Conservation (phyloP, 2,329 filamentous ascomycete species). For the Aspergillus thermomutatus region DNA sequence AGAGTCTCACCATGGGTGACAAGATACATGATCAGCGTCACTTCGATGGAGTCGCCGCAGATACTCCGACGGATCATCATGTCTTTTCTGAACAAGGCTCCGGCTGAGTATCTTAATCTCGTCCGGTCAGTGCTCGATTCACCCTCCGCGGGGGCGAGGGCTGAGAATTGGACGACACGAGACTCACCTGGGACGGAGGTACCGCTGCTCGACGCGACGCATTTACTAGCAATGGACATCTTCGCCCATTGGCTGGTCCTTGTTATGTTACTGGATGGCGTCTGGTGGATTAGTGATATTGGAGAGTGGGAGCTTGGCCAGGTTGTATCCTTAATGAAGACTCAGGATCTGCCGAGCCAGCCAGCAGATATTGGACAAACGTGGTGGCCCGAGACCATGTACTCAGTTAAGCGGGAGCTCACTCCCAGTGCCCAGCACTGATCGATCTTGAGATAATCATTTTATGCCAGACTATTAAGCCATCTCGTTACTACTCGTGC, state of each 20-base stretch:
- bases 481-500: background rate
- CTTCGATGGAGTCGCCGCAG: slow-evolving; percentile 30
- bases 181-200: background rate
- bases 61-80: slow-evolving; percentile 38
- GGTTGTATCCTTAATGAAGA: slow-evolving; percentile 19
- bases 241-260: slow-evolving; percentile 34
- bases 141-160: background rate
- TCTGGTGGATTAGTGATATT: slow-evolving; percentile 35
- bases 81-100: slow-evolving; percentile 42
- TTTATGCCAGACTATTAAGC: background rate
- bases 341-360: slow-evolving; percentile 6
- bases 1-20: slow-evolving; percentile 36
- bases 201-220: slow-evolving; percentile 5
- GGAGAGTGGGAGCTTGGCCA: slow-evolving; percentile 24
- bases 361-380: slow-evolving; percentile 8
- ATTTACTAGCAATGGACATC: slow-evolving; percentile 22
- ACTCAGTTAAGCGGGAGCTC: slow-evolving; percentile 16
- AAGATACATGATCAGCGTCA: slow-evolving; percentile 34
- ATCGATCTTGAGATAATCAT: background rate
- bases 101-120: slow-evolving; percentile 31
- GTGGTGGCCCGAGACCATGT: slow-evolving; percentile 27
- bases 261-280: slow-evolving; percentile 26
- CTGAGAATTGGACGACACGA: slow-evolving; percentile 1
- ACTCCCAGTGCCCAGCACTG: background rate
- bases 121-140: slow-evolving; percentile 32